Evolutionary conservation across 441 rosid species (phyloP), one percentile per base, ranked within the genome.

Genomic region (Francoa sonchifolia): DNA sequence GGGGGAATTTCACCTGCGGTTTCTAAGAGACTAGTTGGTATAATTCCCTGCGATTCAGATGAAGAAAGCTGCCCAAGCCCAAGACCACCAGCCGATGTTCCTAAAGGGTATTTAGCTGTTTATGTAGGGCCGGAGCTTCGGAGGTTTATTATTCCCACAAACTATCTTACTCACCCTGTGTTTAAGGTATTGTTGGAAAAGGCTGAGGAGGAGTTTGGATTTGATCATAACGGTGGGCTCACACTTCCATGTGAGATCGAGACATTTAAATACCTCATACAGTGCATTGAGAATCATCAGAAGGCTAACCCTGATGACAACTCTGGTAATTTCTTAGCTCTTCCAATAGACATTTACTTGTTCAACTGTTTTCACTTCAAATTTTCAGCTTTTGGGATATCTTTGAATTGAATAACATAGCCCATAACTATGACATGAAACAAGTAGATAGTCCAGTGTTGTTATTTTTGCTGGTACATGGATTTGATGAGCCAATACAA

Each of bases 191-290:
- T 87, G 69, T 63, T 87, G 48, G 86, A 73, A 52, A 82, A 87
- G 50, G 92, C 67, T 8, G 94, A 79, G 66, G 94, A 87, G 67
- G 94, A 86, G 54, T 86, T 71, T 40, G 94, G 96, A 43, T 86
- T 77, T 65, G 78, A 82, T 65, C 88, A 79, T 39, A 61, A 63
- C 0, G 86, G 92, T 6, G 94, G 71, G 1, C 80, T 87, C 43
- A 87, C 92, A 1, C 69, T 87, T 43, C 96, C 96, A 16, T 87
- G 96, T 15, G 96, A 87, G 77, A 85, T 73, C 15, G 92, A 87
- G 79, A 87, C 96, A 27, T 87, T 87, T 63, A 82, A 87, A 66
- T 79, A 40, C 56, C 81, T 87, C 20, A 73, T 87, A 7, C 68
- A 77, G 46, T 87, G 79, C 78, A 77, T 87, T 42, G 94, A 82